phyloP scores from a whole-genome alignment of 2,329 filamentous ascomycete species.

The Fusarium sp. region DNA sequence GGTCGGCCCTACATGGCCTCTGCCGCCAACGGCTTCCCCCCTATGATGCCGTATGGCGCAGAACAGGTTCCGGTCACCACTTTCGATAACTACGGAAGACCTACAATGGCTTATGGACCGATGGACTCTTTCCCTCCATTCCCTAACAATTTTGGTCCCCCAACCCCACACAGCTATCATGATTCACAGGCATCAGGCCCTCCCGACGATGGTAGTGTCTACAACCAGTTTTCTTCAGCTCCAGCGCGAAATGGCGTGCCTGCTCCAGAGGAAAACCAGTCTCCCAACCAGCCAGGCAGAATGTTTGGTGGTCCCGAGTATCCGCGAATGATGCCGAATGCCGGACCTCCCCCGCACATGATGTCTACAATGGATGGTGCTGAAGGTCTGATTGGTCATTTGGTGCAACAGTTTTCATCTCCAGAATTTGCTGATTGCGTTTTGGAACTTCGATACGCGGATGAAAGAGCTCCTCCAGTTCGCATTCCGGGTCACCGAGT shows the following conservation, averaged over 20 bases:
- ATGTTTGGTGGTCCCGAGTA: constrained; percentile 47
- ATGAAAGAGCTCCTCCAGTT: constrained; percentile 51
- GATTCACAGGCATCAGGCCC: constrained; percentile 67
- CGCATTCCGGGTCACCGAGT: constrained; percentile 64
- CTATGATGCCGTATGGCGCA: constrained; percentile 49
- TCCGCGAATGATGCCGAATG: constrained; percentile 47
- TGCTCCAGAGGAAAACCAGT: constrained; percentile 42
- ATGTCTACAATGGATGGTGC: constrained; percentile 43
- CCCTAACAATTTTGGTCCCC: constrained; percentile 58
- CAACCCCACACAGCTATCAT: constrained; percentile 69
- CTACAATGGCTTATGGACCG: constrained; percentile 47
- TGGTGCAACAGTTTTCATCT: constrained; percentile 50
- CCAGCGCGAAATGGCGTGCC: constrained; percentile 51
- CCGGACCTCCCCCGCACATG: constrained; percentile 42
- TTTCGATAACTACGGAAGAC: constrained; percentile 52
- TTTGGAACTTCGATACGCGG: constrained; percentile 56
- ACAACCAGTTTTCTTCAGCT: constrained; percentile 51
- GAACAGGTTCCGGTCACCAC: constrained; percentile 48
- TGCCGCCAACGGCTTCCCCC: constrained; percentile 49
- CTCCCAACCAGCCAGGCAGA: constrained; percentile 43
- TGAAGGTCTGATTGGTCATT: constrained; percentile 52
- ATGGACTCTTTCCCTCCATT: constrained; percentile 48
- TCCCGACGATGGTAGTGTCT: constrained; percentile 55
- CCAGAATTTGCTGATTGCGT: constrained; percentile 54
- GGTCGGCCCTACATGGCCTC: constrained; percentile 48